These are phyloP conservation scores for Pichia sp. DNA, from an alignment of 1,139 yeast species.

Conservation along the genomic window DNA sequence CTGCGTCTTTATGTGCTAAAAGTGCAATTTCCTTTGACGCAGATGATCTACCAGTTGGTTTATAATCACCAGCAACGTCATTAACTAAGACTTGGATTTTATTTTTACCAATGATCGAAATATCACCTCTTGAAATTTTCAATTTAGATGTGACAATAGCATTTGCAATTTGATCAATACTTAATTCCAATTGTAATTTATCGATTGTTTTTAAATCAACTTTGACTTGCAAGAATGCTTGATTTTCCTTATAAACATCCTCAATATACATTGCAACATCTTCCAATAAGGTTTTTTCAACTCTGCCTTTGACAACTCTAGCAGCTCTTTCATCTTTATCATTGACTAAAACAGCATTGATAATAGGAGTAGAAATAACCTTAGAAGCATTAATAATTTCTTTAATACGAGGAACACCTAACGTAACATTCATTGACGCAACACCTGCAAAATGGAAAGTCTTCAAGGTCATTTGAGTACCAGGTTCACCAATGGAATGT, in stretches of 20 bases:
- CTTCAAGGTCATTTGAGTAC: constrained; percentile 97
- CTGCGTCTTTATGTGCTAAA: constrained; percentile 33
- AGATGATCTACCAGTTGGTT: constrained; percentile 31
- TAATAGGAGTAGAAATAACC: constrained; percentile 91
- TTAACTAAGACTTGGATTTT: constrained; percentile 71
- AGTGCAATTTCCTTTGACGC: constrained; percentile 40
- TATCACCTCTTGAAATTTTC: constrained; percentile 70
- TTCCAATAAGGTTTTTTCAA: constrained; percentile 82
- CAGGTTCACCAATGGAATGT: constrained; percentile 98
- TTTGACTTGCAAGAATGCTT: constrained; percentile 75
- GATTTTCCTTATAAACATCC: constrained; percentile 81
- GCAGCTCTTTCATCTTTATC: constrained; percentile 96
- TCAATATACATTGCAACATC: constrained; percentile 88
- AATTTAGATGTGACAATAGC: constrained; percentile 82
- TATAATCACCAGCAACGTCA: constrained; percentile 40
- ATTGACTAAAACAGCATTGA: constrained; percentile 88
- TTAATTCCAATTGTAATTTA: constrained; percentile 80
- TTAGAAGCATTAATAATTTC: constrained; percentile 97
- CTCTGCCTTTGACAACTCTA: constrained; percentile 94
- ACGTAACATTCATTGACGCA: constrained; percentile 96
- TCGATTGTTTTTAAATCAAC: constrained; percentile 83
- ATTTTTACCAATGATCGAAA: constrained; percentile 60
- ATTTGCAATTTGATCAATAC: constrained; percentile 74
- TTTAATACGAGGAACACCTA: constrained; percentile 97
- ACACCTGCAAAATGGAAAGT: constrained; percentile 99